phyloP scores from a whole-genome alignment of 805 yeast species.

The Yarrowia sp. region DNA sequence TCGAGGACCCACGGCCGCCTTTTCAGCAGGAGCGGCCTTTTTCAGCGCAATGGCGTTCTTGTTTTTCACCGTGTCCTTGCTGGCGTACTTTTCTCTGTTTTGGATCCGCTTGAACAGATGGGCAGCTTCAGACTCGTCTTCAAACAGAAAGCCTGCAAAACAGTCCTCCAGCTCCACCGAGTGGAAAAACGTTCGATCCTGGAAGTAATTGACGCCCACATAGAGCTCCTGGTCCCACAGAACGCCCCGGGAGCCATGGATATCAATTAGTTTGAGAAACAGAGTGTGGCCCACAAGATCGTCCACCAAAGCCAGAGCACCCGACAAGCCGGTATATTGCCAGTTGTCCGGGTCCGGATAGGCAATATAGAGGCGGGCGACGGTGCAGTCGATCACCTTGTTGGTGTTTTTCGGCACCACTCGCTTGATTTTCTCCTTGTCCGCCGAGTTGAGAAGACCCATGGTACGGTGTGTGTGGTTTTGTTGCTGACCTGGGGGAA shows the following conservation, averaged over 20 bases:
- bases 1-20: conserved; percentile 61
- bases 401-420: conserved; percentile 87
- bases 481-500: conserved; percentile 9
- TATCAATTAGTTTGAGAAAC: conserved; percentile 87
- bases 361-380: conserved; percentile 88
- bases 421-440: conserved; percentile 88
- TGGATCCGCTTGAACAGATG: conserved; percentile 82
- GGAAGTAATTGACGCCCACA: conserved; percentile 85
- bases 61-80: conserved; percentile 83
- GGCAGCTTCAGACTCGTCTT: conserved; percentile 85
- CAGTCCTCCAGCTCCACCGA: conserved; percentile 93
- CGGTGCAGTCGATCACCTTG: conserved; percentile 87
- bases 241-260: conserved; percentile 81
- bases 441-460: conserved; percentile 55
- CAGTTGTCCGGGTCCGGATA: conserved; percentile 82
- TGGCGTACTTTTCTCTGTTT: conserved; percentile 78
- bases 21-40: conserved; percentile 51
- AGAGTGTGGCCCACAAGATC: conserved; percentile 94
- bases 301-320: conserved; percentile 87
- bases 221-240: conserved; percentile 97
- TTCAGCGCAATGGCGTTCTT: conserved; percentile 86
- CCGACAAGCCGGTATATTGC: conserved; percentile 87
- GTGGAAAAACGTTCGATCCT: conserved; percentile 94
- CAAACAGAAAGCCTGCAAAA: conserved; percentile 83
- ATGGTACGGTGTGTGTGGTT: conserved; percentile 37